Base-by-base conservation (phyloP, 345 rosid species). In the Psidium guajava region DNA sequence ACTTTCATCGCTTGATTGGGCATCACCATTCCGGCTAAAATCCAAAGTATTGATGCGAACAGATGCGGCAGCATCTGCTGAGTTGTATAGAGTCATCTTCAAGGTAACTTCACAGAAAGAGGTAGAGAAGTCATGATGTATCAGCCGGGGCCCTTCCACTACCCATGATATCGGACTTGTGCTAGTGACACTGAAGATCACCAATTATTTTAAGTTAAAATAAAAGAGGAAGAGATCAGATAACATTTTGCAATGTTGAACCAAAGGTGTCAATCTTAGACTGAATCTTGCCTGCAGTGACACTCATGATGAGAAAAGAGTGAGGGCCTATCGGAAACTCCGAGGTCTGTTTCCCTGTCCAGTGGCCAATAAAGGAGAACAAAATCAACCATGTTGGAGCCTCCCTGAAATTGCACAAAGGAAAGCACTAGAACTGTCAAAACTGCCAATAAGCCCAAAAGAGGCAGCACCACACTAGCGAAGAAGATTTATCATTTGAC, bases 241-340 rank as follows among this genome's bases (percentile, higher is more conserved):
- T 51, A 82, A 28, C 32, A 32, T 64, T 25, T 82, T 11, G 15
- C 50, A 54, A 64, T 54, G 61, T 56, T 61, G 50, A 58, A 88
- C 85, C 56, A 53, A 51, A 86, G 77, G 50, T 42, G 22, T 28
- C 54, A 61, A 51, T 11, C 44, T 59, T 47, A 21, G 52, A 25
- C 56, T 3, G 28, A 54, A n/a, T 32, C 93, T 85, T 93, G 89
- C 99, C 96, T 94, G 93, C 96, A 93, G 87, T 90, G 90, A 86
- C 98, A 97, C 84, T 91, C 89, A 85, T 97, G 99, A 90, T 96
- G 92, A 83, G 98, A 96, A 54, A 91, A 90, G 85, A 97, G 82
- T 80, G 82, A 86, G 27, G 93, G 91, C 54, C 86, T 42, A 87
- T 86, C 85, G 61, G 94, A 89, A 83, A 87, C 87, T 87, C 86